These are phyloP conservation scores for Skeletonema costatum DNA, from an alignment of 108 stramenopile genomes.

Conservation along the genomic window DNA sequence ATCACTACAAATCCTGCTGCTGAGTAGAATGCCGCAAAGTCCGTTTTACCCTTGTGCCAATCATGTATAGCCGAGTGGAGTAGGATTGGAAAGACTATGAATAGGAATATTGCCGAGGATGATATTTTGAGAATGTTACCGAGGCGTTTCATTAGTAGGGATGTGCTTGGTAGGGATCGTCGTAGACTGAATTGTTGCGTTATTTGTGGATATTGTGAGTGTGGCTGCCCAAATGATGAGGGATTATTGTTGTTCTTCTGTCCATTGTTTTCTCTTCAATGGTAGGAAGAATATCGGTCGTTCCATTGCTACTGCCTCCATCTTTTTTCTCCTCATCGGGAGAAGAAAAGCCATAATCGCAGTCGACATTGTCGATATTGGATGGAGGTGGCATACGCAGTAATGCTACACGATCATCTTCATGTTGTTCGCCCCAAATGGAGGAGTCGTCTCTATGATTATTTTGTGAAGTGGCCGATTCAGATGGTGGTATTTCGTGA, in stretches of 20 bases:
- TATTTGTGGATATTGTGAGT: background rate
- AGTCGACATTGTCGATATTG: background rate
- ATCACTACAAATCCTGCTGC: conserved; percentile 81
- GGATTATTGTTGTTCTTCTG: background rate
- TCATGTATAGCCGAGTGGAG: conserved; percentile 37
- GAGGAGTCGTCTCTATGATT: background rate
- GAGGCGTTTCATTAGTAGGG: conserved; percentile 29
- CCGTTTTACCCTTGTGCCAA: conserved; percentile 34
- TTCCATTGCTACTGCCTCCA: background rate
- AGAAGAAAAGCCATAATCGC: background rate
- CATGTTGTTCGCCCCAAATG: background rate
- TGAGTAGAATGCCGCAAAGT: conserved; percentile 77
- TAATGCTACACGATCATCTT: background rate
- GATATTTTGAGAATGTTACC: conserved; percentile 19
- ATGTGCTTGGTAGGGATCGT: conserved; percentile 17
- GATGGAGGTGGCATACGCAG: conserved; percentile 6
- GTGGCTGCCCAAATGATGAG: too few species aligned
- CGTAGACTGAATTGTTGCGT: conserved; percentile 1
- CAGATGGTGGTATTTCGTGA: background rate
- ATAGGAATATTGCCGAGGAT: conserved; percentile 38
- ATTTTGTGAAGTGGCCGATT: background rate
- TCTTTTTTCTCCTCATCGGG: background rate
- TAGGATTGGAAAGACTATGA: conserved; percentile 41
- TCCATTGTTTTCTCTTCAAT: background rate
- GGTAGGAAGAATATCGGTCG: background rate